Evolutionary conservation across 1,284 basidiomycete genomes (phyloP).

Genomic region (Pseudozyma flocculosa): DNA sequence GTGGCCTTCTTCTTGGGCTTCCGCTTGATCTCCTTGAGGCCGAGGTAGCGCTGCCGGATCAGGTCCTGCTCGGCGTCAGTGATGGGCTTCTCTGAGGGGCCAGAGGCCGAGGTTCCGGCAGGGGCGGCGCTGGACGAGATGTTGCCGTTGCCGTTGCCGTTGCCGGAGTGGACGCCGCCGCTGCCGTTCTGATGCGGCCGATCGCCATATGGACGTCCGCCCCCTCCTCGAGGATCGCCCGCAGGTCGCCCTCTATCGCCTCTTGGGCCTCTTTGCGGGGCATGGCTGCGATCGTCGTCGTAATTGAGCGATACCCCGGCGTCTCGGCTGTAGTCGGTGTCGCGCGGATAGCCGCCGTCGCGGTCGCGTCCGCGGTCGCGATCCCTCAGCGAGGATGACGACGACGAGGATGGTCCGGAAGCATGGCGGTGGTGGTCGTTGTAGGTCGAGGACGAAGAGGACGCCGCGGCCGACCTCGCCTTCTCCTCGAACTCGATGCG

Average conservation of each 20-base stretch:
- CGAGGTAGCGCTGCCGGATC: constrained; percentile 48
- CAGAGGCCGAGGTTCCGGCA: background rate
- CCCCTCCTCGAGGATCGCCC: no score
- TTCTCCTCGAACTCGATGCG: constrained; percentile 72
- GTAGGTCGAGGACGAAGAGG: constrained; percentile 7
- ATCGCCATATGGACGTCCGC: no score
- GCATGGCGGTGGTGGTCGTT: background rate
- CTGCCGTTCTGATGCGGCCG: no score
- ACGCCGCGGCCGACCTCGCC: constrained; percentile 15
- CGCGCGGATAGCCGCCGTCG: constrained; percentile 6
- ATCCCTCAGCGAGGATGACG: constrained; percentile 1
- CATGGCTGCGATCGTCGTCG: constrained; percentile 12
- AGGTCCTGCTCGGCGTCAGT: constrained; percentile 40
- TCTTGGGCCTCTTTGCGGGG: constrained; percentile 12
- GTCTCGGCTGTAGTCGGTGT: constrained; percentile 4
- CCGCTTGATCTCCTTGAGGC: constrained; percentile 67
- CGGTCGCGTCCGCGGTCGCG: constrained; percentile 2
- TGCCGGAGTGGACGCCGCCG: no score
- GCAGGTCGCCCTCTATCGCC: constrained; percentile 5
- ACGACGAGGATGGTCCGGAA: constrained; percentile 4
- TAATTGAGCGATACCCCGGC: constrained; percentile 2
- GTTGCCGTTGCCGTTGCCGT: no score
- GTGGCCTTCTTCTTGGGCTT: constrained; percentile 89
- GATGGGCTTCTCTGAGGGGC: constrained; percentile 2
- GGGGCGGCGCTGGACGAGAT: background rate